phyloP scores from a whole-genome alignment of 306 rosid species.

The Cucurbita maxima region DNA sequence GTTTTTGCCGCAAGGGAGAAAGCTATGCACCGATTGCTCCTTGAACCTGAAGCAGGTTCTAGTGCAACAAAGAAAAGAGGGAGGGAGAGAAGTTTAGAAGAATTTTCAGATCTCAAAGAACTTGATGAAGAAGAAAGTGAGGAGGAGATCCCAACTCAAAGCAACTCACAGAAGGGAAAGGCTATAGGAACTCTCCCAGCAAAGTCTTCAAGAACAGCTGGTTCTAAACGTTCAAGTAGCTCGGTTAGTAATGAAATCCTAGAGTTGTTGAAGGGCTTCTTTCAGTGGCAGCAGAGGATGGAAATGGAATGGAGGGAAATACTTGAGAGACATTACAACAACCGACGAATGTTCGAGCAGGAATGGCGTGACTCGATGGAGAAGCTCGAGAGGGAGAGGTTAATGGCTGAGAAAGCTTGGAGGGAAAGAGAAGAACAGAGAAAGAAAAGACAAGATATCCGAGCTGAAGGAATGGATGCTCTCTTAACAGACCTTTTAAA shows the following conservation, averaged over 20 bases:
- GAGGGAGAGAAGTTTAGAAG: conserved; percentile 52
- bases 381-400: conserved; percentile 66
- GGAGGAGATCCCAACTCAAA: conserved; percentile 34
- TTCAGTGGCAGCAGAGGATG: conserved; percentile 59
- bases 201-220: conserved; percentile 29
- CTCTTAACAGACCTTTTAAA: conserved; percentile 57
- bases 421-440: conserved; percentile 88
- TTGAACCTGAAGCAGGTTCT: conserved; percentile 52
- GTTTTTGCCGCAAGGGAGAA: conserved; percentile 58
- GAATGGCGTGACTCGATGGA: conserved; percentile 76
- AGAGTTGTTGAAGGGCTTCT: conserved; percentile 56
- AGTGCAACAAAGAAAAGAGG: conserved; percentile 32
- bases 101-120: conserved; percentile 49
- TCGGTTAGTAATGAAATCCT: conserved; percentile 14
- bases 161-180: conserved; percentile 50
- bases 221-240: conserved; percentile 10
- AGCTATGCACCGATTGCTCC: conserved; percentile 50
- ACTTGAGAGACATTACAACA: conserved; percentile 45
- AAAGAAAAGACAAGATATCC: conserved; percentile 56
- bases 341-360: conserved; percentile 54
- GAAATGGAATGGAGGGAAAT: conserved; percentile 85
- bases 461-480: conserved; percentile 75
- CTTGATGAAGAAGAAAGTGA: conserved; percentile 36
- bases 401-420: conserved; percentile 60
- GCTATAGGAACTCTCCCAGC: conserved; percentile 16